A percentile compares a stretch with the other conserved stretches of the same genome.
These are phyloP conservation scores for Fusarium sp. DNA, from an alignment of 2,329 filamentous ascomycete genomes.

Conservation along the genomic window DNA sequence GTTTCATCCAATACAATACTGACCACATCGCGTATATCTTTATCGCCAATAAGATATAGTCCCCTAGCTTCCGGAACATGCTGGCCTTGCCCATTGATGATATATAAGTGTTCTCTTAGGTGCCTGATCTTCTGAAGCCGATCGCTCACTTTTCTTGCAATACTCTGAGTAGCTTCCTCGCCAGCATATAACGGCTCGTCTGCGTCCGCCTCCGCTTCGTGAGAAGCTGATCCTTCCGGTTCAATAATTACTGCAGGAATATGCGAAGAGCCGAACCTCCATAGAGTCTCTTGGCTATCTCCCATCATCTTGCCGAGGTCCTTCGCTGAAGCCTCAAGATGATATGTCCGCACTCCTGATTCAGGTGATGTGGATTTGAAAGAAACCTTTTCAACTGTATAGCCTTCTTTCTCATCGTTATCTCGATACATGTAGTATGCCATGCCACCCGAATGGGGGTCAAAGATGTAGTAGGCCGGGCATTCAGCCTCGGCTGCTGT, in stretches of 20 bases:
- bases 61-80: constrained; percentile 22
- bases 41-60: constrained; percentile 43
- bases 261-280: constrained; percentile 13
- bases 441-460: constrained; percentile 26
- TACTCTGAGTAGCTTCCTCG: constrained; percentile 21
- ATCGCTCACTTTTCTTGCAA: constrained; percentile 41
- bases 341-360: constrained; percentile 19
- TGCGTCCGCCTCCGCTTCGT: not conserved
- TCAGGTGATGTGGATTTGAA: constrained; percentile 23
- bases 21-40: constrained; percentile 46
- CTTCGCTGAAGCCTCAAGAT: constrained; percentile 27
- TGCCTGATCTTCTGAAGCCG: constrained; percentile 37
- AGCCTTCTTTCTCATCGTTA: constrained; percentile 18
- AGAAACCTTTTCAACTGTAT: constrained; percentile 24
- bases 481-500: constrained; percentile 1
- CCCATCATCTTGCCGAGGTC: constrained; percentile 10
- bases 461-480: constrained; percentile 40
- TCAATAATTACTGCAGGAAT: constrained; percentile 1
- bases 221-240: not conserved
- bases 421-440: constrained; percentile 37
- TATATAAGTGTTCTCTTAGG: constrained; percentile 32
- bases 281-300: constrained; percentile 17
- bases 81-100: constrained; percentile 30
- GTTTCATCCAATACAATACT: constrained; percentile 40
- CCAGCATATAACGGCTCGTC: constrained; percentile 22